Conservation (phyloP, 2,329 filamentous ascomycete species). For the Phaeophleospora eucalypticola region DNA sequence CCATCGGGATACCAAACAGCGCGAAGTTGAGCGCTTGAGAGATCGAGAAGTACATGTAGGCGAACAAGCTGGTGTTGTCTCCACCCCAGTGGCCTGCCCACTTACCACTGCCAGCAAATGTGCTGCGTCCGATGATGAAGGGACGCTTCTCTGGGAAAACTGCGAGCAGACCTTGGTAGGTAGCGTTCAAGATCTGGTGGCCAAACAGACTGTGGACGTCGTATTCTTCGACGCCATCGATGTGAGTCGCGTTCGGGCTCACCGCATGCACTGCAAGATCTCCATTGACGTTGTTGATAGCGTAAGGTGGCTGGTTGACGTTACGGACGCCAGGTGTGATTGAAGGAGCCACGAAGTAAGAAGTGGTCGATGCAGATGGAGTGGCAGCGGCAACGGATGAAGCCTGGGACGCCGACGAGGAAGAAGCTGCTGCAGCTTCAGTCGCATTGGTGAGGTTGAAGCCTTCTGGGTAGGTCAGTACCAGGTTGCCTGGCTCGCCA, state of each 20-base stretch:
- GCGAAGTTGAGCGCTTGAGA: slow-evolving; percentile 72
- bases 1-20: slow-evolving; percentile 71
- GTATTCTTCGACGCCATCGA: slow-evolving; percentile 70
- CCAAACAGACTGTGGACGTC: slow-evolving; percentile 80
- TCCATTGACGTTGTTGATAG: slow-evolving; percentile 51
- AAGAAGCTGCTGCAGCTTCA: slow-evolving; percentile 58
- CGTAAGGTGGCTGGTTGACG: slow-evolving; percentile 31
- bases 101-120: slow-evolving; percentile 71
- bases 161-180: slow-evolving; percentile 64
- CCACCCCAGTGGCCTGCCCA: slow-evolving; percentile 81
- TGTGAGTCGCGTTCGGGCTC: slow-evolving; percentile 72
- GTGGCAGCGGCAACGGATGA: slow-evolving; percentile 36
- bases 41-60: slow-evolving; percentile 72
- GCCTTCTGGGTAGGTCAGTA: slow-evolving; percentile 60
- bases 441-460: slow-evolving; percentile 67
- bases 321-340: slow-evolving; percentile 28
- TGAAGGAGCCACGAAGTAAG: slow-evolving; percentile 18
- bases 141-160: slow-evolving; percentile 67
- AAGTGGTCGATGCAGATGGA: slow-evolving; percentile 16
- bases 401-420: slow-evolving; percentile 51
- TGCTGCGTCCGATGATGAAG: slow-evolving; percentile 79
- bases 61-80: slow-evolving; percentile 66
- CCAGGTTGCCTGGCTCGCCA: slow-evolving; percentile 58
- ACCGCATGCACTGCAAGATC: slow-evolving; percentile 70
- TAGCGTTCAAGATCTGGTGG: slow-evolving; percentile 70